These are phyloP conservation scores for Mucor mucedo DNA, from an alignment of 371 early-diverging fungal genomes.

Conservation along the genomic window DNA sequence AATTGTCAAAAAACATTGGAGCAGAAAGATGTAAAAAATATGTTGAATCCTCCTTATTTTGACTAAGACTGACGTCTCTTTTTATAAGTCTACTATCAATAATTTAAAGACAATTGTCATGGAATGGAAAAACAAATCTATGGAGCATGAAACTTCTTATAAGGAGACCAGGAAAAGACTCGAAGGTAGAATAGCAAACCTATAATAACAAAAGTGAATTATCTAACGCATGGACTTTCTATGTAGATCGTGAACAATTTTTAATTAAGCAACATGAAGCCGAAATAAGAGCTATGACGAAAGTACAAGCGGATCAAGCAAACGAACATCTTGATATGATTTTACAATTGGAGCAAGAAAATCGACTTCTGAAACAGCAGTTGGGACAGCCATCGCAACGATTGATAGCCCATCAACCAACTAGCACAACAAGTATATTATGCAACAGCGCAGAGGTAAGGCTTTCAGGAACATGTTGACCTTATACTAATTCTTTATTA, in stretches of 20 bases:
- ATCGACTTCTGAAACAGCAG: conserved; percentile 8
- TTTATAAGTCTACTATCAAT: conserved; percentile 18
- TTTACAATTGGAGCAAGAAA: conserved; percentile 22
- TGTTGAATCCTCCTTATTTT: background rate
- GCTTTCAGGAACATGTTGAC: background rate
- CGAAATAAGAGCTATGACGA: conserved; percentile 24
- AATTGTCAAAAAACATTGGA: conserved; percentile 26
- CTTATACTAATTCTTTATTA: background rate
- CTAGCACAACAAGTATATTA: conserved; percentile 18
- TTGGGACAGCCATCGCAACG: conserved; percentile 11
- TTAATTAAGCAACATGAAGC: conserved; percentile 26
- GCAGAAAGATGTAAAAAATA: conserved; percentile 25
- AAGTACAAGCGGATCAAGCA: conserved; percentile 20
- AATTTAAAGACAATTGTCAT: conserved; percentile 24
- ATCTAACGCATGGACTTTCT: no score
- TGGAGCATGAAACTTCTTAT: conserved; percentile 17
- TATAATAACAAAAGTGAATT: no score
- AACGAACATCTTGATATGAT: conserved; percentile 26
- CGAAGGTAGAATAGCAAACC: conserved; percentile 9
- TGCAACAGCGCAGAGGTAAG: conserved; percentile 30
- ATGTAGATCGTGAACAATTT: conserved; percentile 22
- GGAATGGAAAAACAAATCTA: conserved; percentile 32
- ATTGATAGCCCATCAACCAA: background rate
- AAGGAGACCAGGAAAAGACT: conserved; percentile 6
- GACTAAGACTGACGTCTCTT: background rate